These are phyloP conservation scores for Avena atlantica DNA, from an alignment of 176 grass and related monocot species.

Conservation along the genomic window DNA sequence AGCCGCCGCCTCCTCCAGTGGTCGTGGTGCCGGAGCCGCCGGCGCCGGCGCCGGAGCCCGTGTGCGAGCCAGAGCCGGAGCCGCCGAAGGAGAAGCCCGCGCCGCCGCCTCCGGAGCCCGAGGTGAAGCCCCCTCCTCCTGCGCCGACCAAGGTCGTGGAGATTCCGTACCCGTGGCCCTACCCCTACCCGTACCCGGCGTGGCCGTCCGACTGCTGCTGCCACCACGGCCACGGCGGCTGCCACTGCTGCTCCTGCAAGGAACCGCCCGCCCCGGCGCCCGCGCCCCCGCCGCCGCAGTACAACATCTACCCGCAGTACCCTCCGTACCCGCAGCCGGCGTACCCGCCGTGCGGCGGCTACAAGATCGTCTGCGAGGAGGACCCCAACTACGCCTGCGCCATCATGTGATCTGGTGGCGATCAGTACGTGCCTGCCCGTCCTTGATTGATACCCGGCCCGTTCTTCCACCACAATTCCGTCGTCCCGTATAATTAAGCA, in stretches of 20 bases:
- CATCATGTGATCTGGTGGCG: conserved; percentile 64
- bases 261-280: conserved; percentile 35
- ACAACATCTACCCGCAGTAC: not conserved
- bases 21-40: not conserved
- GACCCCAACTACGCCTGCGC: conserved; percentile 58
- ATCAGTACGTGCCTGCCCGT: not conserved
- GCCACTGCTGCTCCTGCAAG: conserved; percentile 90
- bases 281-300: conserved; percentile 30
- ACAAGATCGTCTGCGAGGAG: conserved; percentile 79
- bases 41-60: not conserved
- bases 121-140: not conserved
- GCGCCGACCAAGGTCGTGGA: conserved; percentile 41
- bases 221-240: conserved; percentile 59
- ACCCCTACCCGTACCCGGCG: conserved; percentile 60
- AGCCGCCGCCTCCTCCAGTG: not conserved
- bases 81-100: not conserved
- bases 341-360: conserved; percentile 49
- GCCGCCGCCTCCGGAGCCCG: not conserved
- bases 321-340: conserved; percentile 38
- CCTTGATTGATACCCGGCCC: not conserved
- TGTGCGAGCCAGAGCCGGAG: not conserved
- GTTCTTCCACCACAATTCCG: not conserved
- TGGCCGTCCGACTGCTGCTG: conserved; percentile 68
- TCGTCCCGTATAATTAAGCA: conserved; percentile 23
- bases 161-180: conserved; percentile 53